These are phyloP conservation scores for Psidium friedrichsthalianum DNA, from an alignment of 345 rosid species.

Conservation along the genomic window DNA sequence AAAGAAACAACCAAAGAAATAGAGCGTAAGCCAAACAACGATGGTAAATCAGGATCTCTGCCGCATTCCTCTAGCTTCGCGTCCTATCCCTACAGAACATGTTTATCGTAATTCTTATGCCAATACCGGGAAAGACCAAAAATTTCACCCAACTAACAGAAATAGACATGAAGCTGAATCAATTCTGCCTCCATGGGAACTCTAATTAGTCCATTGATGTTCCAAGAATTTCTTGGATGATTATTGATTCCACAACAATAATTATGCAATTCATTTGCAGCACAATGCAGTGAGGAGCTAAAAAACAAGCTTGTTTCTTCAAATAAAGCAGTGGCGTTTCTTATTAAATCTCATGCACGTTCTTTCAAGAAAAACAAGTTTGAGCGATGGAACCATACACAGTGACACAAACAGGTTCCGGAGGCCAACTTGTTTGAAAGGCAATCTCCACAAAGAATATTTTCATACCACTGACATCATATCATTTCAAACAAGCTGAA, in stretches of 20 bases:
- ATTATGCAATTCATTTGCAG: not conserved
- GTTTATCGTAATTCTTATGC: not conserved
- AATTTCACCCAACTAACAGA: not conserved
- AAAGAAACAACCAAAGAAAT: not conserved
- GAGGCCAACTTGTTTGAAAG: not conserved
- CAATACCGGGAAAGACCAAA: not conserved
- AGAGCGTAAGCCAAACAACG: not conserved
- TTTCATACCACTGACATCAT: not conserved
- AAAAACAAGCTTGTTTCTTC: not conserved
- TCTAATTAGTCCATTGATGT: not conserved
- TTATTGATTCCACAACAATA: not conserved
- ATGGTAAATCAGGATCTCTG: not conserved
- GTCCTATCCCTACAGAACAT: not conserved
- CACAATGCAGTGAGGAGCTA: not conserved
- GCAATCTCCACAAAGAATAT: not conserved
- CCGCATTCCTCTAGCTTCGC: not conserved
- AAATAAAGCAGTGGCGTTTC: not conserved
- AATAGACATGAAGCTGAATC: not conserved
- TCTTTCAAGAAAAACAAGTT: not conserved
- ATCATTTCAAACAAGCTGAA: not conserved
- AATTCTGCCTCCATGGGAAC: not conserved
- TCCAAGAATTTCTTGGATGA: not conserved
- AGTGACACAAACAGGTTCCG: not conserved
- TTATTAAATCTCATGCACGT: not conserved
- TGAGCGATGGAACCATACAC: not conserved